Conservation (phyloP, 1,284 basidiomycete species). For the Heterobasidion annosum region DNA sequence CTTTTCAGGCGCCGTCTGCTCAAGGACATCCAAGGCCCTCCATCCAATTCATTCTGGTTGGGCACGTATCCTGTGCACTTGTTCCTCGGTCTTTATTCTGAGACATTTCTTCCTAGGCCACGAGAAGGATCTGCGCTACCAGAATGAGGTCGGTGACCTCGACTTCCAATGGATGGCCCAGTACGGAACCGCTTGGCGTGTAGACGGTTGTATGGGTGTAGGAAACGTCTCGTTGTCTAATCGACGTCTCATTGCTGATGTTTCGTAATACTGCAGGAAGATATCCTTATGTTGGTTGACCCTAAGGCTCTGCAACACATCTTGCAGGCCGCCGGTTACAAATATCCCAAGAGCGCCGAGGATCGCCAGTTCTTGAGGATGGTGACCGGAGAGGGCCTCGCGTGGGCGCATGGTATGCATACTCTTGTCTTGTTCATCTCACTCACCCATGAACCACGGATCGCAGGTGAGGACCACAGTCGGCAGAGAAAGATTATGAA, state of each 20-base stretch:
- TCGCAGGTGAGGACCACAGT: conserved; percentile 17
- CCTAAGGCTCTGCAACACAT: conserved; percentile 34
- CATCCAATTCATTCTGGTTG: neutral
- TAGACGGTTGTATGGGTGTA: conserved; percentile 5
- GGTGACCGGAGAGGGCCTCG: conserved; percentile 1
- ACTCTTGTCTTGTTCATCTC: neutral
- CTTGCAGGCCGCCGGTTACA: conserved; percentile 29
- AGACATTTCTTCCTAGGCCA: neutral
- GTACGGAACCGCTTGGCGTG: conserved; percentile 8
- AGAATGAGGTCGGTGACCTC: conserved; percentile 3
- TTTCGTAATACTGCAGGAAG: conserved; percentile 20
- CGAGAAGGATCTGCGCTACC: conserved; percentile 1
- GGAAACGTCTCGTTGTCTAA: neutral
- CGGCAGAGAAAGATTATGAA: conserved; percentile 19
- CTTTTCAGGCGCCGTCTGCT: neutral
- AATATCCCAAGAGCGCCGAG: conserved; percentile 23
- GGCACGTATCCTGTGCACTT: neutral
- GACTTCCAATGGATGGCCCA: conserved; percentile 4
- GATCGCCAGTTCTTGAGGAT: conserved; percentile 2
- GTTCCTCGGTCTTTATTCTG: neutral
- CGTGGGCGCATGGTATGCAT: conserved; percentile 1
- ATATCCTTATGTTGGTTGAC: conserved; percentile 29
- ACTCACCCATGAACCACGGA: neutral
- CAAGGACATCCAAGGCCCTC: neutral
- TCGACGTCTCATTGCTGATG: neutral